Evolutionary conservation across 805 yeast species (phyloP).

Genomic region (Candida parachauliodes): DNA sequence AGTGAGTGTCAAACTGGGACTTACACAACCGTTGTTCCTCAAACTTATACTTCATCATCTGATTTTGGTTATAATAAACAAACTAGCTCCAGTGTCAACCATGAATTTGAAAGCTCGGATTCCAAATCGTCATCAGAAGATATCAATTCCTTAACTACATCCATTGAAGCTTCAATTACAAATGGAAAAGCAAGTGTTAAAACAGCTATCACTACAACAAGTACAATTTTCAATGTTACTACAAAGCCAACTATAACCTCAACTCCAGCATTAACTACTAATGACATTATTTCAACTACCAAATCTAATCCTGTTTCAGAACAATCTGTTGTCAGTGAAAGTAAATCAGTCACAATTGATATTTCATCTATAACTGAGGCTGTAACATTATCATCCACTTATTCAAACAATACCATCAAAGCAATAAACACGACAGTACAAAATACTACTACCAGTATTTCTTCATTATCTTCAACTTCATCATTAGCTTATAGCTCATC

Average conservation of each 20-base stretch:
- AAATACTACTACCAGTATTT: not conserved
- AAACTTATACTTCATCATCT: slow-evolving; percentile 1
- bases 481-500: not conserved
- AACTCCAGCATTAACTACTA: slow-evolving; percentile 15
- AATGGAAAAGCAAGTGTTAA: slow-evolving; percentile 7
- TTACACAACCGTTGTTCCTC: slow-evolving; percentile 8
- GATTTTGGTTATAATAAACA: not conserved
- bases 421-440: slow-evolving; percentile 6
- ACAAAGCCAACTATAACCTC: slow-evolving; percentile 19
- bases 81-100: not conserved
- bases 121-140: not conserved
- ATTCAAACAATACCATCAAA: slow-evolving; percentile 2
- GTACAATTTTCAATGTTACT: slow-evolving; percentile 24
- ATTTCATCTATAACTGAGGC: slow-evolving; percentile 17
- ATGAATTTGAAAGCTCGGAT: not conserved
- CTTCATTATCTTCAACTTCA: not conserved
- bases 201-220: slow-evolving; percentile 26
- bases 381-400: not conserved
- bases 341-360: slow-evolving; percentile 22
- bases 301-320: slow-evolving; percentile 27
- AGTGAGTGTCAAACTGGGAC: slow-evolving; percentile 11
- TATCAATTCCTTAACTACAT: not conserved
- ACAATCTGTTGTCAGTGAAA: slow-evolving; percentile 19
- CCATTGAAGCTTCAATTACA: not conserved
- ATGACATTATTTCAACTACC: slow-evolving; percentile 21